phyloP scores from a whole-genome alignment of 2,329 filamentous ascomycete genomes.

The Pleurostoma richardsiae region DNA sequence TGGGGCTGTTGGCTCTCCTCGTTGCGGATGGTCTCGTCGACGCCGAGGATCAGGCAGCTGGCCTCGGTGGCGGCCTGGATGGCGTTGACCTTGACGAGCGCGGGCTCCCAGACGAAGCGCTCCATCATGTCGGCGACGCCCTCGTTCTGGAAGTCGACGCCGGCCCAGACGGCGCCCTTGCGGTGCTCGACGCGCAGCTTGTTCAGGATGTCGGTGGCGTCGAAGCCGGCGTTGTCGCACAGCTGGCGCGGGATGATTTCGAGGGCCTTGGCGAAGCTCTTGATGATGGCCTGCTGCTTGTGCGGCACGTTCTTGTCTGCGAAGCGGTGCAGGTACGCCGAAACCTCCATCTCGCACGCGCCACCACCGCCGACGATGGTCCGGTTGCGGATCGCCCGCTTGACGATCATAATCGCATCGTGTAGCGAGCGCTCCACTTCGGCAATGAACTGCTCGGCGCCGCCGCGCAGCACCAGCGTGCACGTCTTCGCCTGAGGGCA shows the following conservation, averaged over 20 bases:
- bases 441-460: constrained; percentile 97
- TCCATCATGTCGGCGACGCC: constrained; percentile 93
- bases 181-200: constrained; percentile 92
- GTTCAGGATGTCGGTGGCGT: constrained; percentile 97
- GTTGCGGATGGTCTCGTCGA: constrained; percentile 98
- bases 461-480: constrained; percentile 89
- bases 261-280: constrained; percentile 93
- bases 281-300: constrained; percentile 97
- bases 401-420: constrained; percentile 99
- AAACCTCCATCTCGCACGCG: constrained; percentile 94
- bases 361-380: constrained; percentile 94
- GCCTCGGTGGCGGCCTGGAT: constrained; percentile 95
- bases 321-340: constrained; percentile 85
- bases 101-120: constrained; percentile 95
- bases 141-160: constrained; percentile 91
- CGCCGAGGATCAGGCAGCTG: constrained; percentile 87
- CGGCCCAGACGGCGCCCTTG: constrained; percentile 88
- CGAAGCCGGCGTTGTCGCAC: constrained; percentile 97
- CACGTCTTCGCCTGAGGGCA: constrained; percentile 96
- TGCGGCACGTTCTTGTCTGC: constrained; percentile 88
- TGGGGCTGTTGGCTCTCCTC: constrained; percentile 86
- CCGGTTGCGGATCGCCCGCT: constrained; percentile 92
- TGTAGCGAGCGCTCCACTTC: constrained; percentile 97
- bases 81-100: constrained; percentile 93
- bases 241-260: constrained; percentile 95